Evolutionary conservation across 1,284 basidiomycete genomes (phyloP), one percentile per base, ranked within the genome.

Genomic region (Irpex sp.): DNA sequence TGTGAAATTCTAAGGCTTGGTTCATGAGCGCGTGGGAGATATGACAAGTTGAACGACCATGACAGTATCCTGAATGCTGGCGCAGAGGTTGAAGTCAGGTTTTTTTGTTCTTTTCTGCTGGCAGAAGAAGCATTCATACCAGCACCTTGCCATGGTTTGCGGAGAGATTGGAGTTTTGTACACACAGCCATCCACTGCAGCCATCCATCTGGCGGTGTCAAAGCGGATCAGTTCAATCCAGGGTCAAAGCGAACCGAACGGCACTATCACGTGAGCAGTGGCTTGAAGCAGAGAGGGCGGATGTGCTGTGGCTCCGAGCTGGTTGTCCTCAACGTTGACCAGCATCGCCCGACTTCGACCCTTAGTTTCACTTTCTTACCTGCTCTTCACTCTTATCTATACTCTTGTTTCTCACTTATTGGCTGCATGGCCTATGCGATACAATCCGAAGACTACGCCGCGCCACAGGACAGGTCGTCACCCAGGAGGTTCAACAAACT

Each of bases 401-500:
- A 49, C 15, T n/a, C 31, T 33, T 31, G 26, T 9, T 36, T 19
- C 13, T 17, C n/a, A 35, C 39, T 43, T 43, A 43, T 43, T 43
- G 39, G 39, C 26, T 33, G 21, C 33, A 63, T 63, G 62, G 37
- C 60, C 19, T 53, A 33, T 31, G 53, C 60, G 15, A 60, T n/a
- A 8, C 35, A 35, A 31, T 11, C 61, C 19, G 59, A 62, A 11
- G 60, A 65, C 37, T 21, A 58, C 9, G 49, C 26, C 26, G 26
- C 21, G 13, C 53, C 19, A 36, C n/a, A 17, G n/a, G 55, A 65
- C 35, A 35, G 60, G 26, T 61, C 67, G n/a, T 69, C 71, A 5
- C 72, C 72, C 36, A 70, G 70, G 56, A 26, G 53, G 53, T 75
- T 76, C 69, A 71, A 68, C 68, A 70, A 66, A 46, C 65, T 74